These are phyloP conservation scores for Cucumis variabilis DNA, from an alignment of 331 rosid species.

Conservation along the genomic window DNA sequence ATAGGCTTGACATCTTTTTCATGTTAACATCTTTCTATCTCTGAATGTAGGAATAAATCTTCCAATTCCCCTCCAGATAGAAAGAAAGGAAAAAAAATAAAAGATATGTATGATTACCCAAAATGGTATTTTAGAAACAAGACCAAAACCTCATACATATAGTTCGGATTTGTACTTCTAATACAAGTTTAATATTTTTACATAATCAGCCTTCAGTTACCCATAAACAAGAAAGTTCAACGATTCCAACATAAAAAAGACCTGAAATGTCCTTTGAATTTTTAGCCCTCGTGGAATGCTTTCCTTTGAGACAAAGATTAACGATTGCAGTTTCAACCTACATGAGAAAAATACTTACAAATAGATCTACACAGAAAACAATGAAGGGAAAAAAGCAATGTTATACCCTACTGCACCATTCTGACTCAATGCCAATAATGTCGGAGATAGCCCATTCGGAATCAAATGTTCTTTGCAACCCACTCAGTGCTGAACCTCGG, in stretches of 20 bases:
- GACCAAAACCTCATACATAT: neutral
- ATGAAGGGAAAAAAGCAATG: conserved; percentile 18
- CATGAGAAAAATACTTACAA: conserved; percentile 37
- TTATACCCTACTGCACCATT: conserved; percentile 55
- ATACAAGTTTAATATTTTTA: neutral
- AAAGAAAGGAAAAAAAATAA: neutral
- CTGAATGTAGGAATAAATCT: neutral
- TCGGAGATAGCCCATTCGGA: conserved; percentile 57
- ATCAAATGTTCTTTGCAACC: conserved; percentile 39
- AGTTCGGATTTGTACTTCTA: neutral
- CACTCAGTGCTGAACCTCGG: conserved; percentile 49
- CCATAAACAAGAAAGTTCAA: neutral
- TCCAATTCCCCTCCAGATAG: neutral
- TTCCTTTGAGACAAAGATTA: conserved; percentile 52
- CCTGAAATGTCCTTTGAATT: conserved; percentile 60
- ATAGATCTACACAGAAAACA: conserved; percentile 32
- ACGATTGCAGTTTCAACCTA: conserved; percentile 69
- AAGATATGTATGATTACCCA: neutral
- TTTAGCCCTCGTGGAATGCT: conserved; percentile 47
- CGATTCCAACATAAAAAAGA: conserved; percentile 23
- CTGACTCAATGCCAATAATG: conserved; percentile 57
- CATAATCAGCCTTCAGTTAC: neutral
- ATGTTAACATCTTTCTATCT: neutral
- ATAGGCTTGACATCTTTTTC: neutral
- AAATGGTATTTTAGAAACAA: conserved; percentile 4